phyloP scores from a whole-genome alignment of 352 stramenopile species.

The Phytophthora quininea region DNA sequence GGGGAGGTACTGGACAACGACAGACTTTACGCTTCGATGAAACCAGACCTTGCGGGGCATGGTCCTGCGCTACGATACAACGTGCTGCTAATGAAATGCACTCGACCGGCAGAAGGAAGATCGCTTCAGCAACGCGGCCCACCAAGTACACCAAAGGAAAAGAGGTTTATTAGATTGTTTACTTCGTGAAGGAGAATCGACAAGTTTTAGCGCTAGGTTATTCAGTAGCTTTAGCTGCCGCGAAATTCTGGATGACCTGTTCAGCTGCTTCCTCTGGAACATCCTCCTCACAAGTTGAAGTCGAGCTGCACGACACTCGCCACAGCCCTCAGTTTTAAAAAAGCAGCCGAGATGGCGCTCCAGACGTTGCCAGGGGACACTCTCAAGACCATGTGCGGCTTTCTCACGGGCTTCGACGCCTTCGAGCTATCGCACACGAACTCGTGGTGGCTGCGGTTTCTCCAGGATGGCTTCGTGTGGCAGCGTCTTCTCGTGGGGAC shows the following conservation, averaged over 20 bases:
- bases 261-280: too few relatives aligned
- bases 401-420: constrained; percentile 9
- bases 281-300: too few relatives aligned
- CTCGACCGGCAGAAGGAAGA: background rate
- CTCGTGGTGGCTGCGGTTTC: background rate
- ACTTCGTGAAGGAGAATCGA: too few relatives aligned
- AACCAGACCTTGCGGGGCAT: background rate
- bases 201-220: too few relatives aligned
- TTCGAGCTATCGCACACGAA: constrained; percentile 13
- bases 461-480: background rate
- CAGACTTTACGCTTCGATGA: constrained; percentile 1
- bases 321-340: too few relatives aligned
- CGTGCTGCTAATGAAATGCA: background rate
- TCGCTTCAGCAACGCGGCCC: too few relatives aligned
- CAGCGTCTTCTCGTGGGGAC: background rate
- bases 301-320: too few relatives aligned
- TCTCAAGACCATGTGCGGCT: background rate
- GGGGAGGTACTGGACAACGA: background rate
- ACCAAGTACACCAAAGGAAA: too few relatives aligned
- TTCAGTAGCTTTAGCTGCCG: too few relatives aligned
- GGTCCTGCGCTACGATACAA: background rate
- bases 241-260: too few relatives aligned
- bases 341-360: background rate
- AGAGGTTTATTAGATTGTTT: too few relatives aligned
- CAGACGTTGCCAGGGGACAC: background rate